Base-by-base conservation (phyloP, 1,284 basidiomycete genomes). In the Thecaphora frezii region DNA sequence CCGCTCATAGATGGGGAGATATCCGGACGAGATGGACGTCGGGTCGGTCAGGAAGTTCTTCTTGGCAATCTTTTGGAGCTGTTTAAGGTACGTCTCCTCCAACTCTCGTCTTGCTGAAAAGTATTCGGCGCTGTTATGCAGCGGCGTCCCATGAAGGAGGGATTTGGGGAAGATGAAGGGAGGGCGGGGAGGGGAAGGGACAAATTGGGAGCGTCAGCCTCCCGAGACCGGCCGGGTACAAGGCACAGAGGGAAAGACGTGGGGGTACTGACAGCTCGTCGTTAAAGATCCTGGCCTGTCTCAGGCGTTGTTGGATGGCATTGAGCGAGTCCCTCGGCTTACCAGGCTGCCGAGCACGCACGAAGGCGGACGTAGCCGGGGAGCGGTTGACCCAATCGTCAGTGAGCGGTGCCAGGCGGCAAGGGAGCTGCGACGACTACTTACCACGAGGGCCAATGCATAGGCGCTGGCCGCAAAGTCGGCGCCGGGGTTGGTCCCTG, bases 61-160 rank as follows among this genome's bases (percentile, higher is more conserved):
- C 49, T 74, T 71, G 1, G 78, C 68, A 28, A 84, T 70, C 70
- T 83, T 83, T n/a, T 79, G 66, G 21, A 85, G 78, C 22, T 79
- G 71, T 26, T 81, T 80, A n/a, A 82, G 79, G 62, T 84, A 84
- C 33, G 69, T 48, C 18, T 80, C 74, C 54, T 85, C 83, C 40
- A 83, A 80, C 3, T 71, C 70, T 0, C 81, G 76, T 22, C 83
- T 78, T 41, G 83, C 83, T 36, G 80, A 80, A 74, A 81, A 82
- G 54, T 83, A 80, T 48, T 83, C 81, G 24, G 82, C 80, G 21
- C 46, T 49, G 48, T n/a, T n/a, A n/a, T n/a, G n/a, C n/a, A n/a
- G n/a, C 18, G 12, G n/a, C 7, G 25, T 5, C 12, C 37, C n/a
- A 14, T 9, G 10, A 51, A n/a, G 19, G 18, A n/a, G n/a, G n/a